phyloP scores from a whole-genome alignment of 352 stramenopile genomes.

The Saprolegnia diclina region DNA sequence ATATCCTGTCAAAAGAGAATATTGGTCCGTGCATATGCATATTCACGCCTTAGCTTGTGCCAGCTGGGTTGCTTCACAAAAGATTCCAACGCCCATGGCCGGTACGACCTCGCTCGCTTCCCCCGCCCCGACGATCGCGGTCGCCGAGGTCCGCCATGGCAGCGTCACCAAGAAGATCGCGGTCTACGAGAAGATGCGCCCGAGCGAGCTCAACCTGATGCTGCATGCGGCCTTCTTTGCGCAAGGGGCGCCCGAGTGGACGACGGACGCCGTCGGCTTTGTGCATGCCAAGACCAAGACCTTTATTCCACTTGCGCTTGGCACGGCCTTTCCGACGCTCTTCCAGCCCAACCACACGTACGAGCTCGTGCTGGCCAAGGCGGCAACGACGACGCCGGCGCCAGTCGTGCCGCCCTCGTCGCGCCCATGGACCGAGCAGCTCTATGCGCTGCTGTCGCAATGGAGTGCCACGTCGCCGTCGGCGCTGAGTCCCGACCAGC shows the following conservation, averaged over 20 bases:
- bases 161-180: slow-evolving; percentile 15
- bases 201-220: not conserved
- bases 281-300: slow-evolving; percentile 21
- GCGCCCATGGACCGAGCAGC: slow-evolving; percentile 5
- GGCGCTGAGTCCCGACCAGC: not conserved
- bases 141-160: slow-evolving; percentile 10
- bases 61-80: not conserved
- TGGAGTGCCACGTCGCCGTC: not conserved
- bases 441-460: slow-evolving; percentile 9
- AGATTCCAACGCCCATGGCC: not conserved
- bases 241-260: slow-evolving; percentile 14
- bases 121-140: not conserved
- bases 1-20: too few relatives aligned
- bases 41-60: too few relatives aligned
- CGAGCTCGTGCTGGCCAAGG: slow-evolving; percentile 10
- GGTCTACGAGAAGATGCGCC: slow-evolving; percentile 11
- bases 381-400: not conserved
- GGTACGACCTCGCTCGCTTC: not conserved
- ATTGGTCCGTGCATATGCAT: too few relatives aligned
- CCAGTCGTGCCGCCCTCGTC: not conserved
- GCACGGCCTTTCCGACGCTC: slow-evolving; percentile 14
- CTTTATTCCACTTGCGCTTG: slow-evolving; percentile 10
- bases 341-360: slow-evolving; percentile 24
- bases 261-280: slow-evolving; percentile 15
- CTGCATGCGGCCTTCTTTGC: slow-evolving; percentile 18